Base-by-base conservation (phyloP, 768 basidiomycete genomes). In the Terana coerulea region DNA sequence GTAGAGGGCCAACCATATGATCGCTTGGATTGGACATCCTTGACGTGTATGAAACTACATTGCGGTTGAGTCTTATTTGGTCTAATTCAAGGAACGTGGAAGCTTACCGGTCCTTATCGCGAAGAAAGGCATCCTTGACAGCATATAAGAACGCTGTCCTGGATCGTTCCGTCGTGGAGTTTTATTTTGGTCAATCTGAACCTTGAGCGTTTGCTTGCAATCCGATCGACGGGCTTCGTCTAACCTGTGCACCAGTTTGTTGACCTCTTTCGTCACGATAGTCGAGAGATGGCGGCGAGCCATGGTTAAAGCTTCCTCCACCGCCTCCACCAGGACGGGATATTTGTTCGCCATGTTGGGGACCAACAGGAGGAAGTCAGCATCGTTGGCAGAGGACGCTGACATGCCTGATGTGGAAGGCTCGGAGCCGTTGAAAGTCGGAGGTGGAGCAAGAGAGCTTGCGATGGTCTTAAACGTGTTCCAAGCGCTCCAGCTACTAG, bases 261-360 rank as follows among this genome's bases (percentile, higher is more conserved):
- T 7, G 10, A 34, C 47, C 21, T 37, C 25, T 11, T 36, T 57
- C 8, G 24, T 14, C 10, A 57, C 33, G 26, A 37, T 24, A 1
- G 22, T 24, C 4, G 51, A 2, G 28, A 58, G 49, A 21, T 46
- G 35, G 7, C 28, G 2, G 2, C 31, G 26, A 3, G 51, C 53
- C 7, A 31, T 29, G 9, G 12, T 9, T 14, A 45, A 15, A 41
- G 39, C 34, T 12, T 55, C 40, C 10, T 34, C 35, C 9, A 21
- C 54, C 28, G 36, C 15, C 14, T 29, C 34, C 2, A 42, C 44
- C 3, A 55, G 49, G 2, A 49, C 26, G 15, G 57, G 57, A 29
- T 41, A 49, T 6, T 43, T 45, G 19, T 43, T 35, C 1, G 24
- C 26, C 3, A 58, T 4, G 12, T n/a, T n/a, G 25, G 47, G 50